Evolutionary conservation across 306 rosid species (phyloP), one percentile per base, ranked within the genome.

Genomic region (Gleditsia sinensis): DNA sequence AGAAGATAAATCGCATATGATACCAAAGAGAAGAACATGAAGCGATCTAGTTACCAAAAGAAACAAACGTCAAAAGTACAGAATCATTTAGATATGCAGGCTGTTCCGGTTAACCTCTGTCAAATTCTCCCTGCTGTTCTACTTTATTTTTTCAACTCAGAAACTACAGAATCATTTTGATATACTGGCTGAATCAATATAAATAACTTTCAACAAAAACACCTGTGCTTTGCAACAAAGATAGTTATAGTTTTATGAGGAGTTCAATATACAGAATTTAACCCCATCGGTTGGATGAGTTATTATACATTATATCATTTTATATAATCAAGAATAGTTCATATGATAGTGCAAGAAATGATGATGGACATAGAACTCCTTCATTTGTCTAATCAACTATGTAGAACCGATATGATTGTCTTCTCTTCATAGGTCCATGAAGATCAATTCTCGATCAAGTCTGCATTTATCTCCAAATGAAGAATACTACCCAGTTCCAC

Each of bases 91-190:
- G n/a, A n/a, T n/a, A n/a, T n/a, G n/a, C n/a, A n/a, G n/a, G n/a
- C 30, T 37, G 45, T 36, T 30, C 62, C 63, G 36, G 6, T 51
- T 54, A 9, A 43, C 27, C 19, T 7, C 4, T 4, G 2, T 48
- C 9, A 17, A 58, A 34, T 60, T 48, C 36, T 16, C 14, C 58
- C 19, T 32, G 7, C 19, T 32, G 7, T 60, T 73, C 50, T 48
- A 53, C 48, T n/a, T 49, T 43, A 45, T 43, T 64, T 54, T 19
- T 42, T 67, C 43, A 62, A 16, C 19, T 28, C 1, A 5, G 28
- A 61, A 59, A 37, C 17, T 20, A 30, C 32, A 71, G 59, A 37
- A 71, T 33, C 72, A 21, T 64, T 64, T 65, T 33, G 17, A 64
- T 23, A 24, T 14, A 40, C 12, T 9, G 16, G 39, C n/a, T 51